Evolutionary conservation across 2,329 filamentous ascomycete species (phyloP).

Genomic region (Colletotrichum sp.): DNA sequence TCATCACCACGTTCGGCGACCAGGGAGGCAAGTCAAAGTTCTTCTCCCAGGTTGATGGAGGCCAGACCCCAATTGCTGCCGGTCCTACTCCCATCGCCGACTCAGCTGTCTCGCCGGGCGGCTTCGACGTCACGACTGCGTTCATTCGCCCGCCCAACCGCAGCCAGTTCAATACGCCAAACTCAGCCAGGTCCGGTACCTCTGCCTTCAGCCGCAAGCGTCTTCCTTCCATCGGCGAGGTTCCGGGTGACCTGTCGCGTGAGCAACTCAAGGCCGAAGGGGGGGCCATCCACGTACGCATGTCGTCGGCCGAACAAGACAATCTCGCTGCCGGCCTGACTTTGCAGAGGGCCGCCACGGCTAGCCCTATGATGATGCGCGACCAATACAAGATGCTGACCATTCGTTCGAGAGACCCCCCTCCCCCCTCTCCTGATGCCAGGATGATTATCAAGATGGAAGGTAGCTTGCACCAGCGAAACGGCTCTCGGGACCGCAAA

Average conservation of each 20-base stretch:
- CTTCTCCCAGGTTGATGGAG: constrained; percentile 60
- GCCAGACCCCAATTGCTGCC: constrained; percentile 77
- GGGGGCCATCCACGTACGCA: constrained; percentile 35
- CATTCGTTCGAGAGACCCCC: constrained; percentile 45
- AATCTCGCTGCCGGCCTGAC: constrained; percentile 49
- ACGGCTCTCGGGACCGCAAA: constrained; percentile 79
- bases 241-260: constrained; percentile 44
- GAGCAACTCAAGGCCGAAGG: constrained; percentile 22
- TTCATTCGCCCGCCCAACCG: constrained; percentile 71
- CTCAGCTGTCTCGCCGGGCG: constrained; percentile 75
- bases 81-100: constrained; percentile 90
- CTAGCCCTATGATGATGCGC: constrained; percentile 69
- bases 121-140: constrained; percentile 69
- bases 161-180: constrained; percentile 73
- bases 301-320: constrained; percentile 45
- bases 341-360: constrained; percentile 69
- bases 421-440: constrained; percentile 69
- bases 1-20: constrained; percentile 88
- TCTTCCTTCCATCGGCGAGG: constrained; percentile 81
- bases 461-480: constrained; percentile 62
- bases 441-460: constrained; percentile 68
- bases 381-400: constrained; percentile 34
- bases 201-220: constrained; percentile 67
- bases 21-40: constrained; percentile 66
- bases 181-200: constrained; percentile 65